Evolutionary conservation across 768 basidiomycete genomes (phyloP).

Genomic region (Lactifluus rugatus): DNA sequence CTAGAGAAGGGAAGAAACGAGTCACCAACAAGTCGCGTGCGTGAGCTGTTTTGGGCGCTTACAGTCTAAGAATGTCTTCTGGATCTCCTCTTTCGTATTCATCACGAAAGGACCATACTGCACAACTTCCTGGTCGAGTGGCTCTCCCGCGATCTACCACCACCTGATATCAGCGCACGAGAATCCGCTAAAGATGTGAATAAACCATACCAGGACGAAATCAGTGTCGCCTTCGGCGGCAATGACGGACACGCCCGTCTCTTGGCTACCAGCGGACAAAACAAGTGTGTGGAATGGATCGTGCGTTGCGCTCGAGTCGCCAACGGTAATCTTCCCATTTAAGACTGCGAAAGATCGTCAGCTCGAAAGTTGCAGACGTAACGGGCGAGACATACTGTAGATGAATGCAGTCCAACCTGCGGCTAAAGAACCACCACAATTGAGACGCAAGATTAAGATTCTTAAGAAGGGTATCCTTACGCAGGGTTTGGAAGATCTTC

Average conservation of each 20-base stretch:
- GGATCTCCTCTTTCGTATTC: conserved; percentile 71
- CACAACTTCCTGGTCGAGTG: conserved; percentile 78
- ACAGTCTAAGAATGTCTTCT: conserved; percentile 78
- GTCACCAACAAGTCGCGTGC: background rate
- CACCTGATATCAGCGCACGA: background rate
- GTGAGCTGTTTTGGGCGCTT: conserved; percentile 20
- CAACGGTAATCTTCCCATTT: conserved; percentile 58
- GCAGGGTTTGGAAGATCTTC: conserved; percentile 73
- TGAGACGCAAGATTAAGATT: background rate
- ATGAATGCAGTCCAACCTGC: conserved; percentile 85
- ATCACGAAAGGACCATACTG: conserved; percentile 88
- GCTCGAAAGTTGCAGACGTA: background rate
- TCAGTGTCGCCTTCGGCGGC: conserved; percentile 56
- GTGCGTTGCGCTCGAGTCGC: conserved; percentile 37
- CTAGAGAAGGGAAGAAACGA: conserved; percentile 29
- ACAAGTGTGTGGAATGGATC: conserved; percentile 73
- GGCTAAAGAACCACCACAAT: conserved; percentile 32
- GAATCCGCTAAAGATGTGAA: background rate
- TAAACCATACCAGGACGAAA: conserved; percentile 52
- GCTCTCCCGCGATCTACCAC: conserved; percentile 69
- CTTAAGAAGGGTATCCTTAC: conserved; percentile 32
- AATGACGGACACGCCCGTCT: conserved; percentile 62
- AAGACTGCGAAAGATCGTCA: conserved; percentile 36
- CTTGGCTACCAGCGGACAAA: conserved; percentile 46
- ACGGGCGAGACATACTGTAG: conserved; percentile 47